Base-by-base conservation (phyloP, 2,329 filamentous ascomycete genomes). In the Pseudocercospora macadamiae region DNA sequence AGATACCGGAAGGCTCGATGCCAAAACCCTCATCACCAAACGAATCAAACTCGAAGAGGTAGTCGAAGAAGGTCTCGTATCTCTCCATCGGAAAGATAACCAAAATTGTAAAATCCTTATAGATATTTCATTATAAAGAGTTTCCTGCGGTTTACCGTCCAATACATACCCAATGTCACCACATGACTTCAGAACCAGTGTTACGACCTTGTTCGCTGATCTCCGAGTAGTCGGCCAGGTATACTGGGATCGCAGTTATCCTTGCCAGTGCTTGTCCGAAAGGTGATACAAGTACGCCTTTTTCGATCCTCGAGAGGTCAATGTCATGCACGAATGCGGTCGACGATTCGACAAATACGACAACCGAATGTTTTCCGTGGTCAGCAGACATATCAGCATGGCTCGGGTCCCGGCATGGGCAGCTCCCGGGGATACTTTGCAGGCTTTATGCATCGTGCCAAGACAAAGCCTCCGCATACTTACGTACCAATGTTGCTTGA, bases 51-150 rank as follows among this genome's bases (percentile, higher is more conserved):
- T 60, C 26, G 53, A 53, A 34, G 52, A 60, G 48, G 57, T 60
- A 1, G 57, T 60, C 5, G 53, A 56, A 30, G 53, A 56, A 10
- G 57, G 53, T 2, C 12, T 56, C 12, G 30, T 36, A 10, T 14
- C 52, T 12, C 44, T 53, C 28, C 25, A 34, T 32, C 36, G 34
- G 28, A 53, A 42, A 42, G 47, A 48, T 32, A 60, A 60, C 37
- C 14, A 42, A 39, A 51, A 60, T 10, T 60, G 57, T 34, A 60
- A 60, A 44, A 53, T 60, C 21, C 34, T 60, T 36, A 30, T 60
- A 4, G 52, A 56, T 51, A 12, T 59, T 37, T 47, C 44, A 3
- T 10, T 51, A 19, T 59, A 59, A 51, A 16, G 5, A n/a, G n/a
- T n/a, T n/a, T n/a, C n/a, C n/a, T n/a, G n/a, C n/a, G n/a, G n/a